Evolutionary conservation across 2,329 filamentous ascomycete species (phyloP), one percentile per base, ranked within the genome.

Genomic region (Pestalotiopsis fici): DNA sequence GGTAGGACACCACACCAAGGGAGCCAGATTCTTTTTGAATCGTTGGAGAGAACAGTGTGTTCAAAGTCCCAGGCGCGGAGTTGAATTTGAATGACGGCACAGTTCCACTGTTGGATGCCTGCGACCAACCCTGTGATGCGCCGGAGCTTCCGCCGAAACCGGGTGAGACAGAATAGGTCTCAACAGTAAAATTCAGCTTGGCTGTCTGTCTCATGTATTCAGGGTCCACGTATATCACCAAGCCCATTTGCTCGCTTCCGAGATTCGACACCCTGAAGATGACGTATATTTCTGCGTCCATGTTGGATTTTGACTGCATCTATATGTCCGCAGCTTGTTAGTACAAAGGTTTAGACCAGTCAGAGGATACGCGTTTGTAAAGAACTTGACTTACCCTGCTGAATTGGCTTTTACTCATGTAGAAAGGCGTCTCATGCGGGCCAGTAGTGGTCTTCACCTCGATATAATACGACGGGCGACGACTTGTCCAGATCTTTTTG

Each of bases 381-480:
- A n/a, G n/a, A n/a, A n/a, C n/a, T n/a, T n/a, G n/a, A 77, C 78
- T 71, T 71, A 83, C 83, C 69, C 75, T 73, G 47, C 74, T 66
- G 64, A 82, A 84, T 70, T 87, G 84, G 1, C 71, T 69, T 35
- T 80, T 78, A 70, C 82, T 86, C 76, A 87, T 80, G 60, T 74
- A 86, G 65, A 87, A 86, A 0, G 80, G 77, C 5, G 78, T 80
- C 2, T 77, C 72, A 56, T 75, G 79, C 1, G 69, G 60, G 1
- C 73, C 72, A 0, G 79, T 81, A 0, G 84, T 86, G 1, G 83
- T 79, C 71, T 87, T 87, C 43, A 87, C 85, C 66, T 87, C 86
- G 2, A 87, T 80, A 25, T 79, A 82, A 69, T 85, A 87, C 37
- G 76, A 69, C 0, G 79, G 83, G 3, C 61, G 70, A 62, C 66